Evolutionary conservation across 805 yeast species (phyloP), one percentile per base, ranked within the genome.

Genomic region (Blastobotrys peoriensis): DNA sequence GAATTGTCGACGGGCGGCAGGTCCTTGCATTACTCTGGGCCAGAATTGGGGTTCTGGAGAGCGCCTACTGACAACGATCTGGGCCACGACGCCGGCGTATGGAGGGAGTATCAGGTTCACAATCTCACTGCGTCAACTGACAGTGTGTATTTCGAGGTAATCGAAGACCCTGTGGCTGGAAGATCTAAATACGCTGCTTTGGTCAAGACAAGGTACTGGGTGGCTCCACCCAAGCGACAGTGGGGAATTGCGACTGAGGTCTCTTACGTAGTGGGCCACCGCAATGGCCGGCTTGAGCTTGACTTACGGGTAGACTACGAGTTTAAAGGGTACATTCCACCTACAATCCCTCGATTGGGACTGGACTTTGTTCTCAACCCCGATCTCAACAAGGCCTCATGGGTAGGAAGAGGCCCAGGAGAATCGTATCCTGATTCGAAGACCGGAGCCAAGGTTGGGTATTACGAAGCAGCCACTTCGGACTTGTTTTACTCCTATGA

Each of bases 351-450:
- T 17, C 49, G 68, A 17, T 41, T 64, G 4, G 69, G 69, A 10
- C 55, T 57, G 49, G 65, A 63, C 38, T 57, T 62, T 30, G 30
- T 43, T 3, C 23, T 62, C 6, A 54, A 61, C 3, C 48, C 50
- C 1, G 37, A 41, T 8, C 16, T 54, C 10, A 48, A 45, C 19
- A 33, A 22, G 10, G 59, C 51, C 5, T 41, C 33, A 22, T 65
- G 67, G 67, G 60, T 62, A 33, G 69, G 69, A 3, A 38, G 60
- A 15, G 69, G 68, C 3, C 68, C 68, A 1, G 64, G 61, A 9
- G 68, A 64, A 47, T 59, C 65, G 21, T 65, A 65, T 47, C 39
- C 55, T 8, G 69, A 65, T 46, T 62, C 60, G 44, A 52, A 52
- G 20, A 57, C 54, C 23, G 58, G 60, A 5, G 61, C 55, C 30